A percentile compares a stretch with the other conserved stretches of the same genome.
Evolutionary conservation across 768 basidiomycete genomes (phyloP).

Genomic region (Mycena metata): DNA sequence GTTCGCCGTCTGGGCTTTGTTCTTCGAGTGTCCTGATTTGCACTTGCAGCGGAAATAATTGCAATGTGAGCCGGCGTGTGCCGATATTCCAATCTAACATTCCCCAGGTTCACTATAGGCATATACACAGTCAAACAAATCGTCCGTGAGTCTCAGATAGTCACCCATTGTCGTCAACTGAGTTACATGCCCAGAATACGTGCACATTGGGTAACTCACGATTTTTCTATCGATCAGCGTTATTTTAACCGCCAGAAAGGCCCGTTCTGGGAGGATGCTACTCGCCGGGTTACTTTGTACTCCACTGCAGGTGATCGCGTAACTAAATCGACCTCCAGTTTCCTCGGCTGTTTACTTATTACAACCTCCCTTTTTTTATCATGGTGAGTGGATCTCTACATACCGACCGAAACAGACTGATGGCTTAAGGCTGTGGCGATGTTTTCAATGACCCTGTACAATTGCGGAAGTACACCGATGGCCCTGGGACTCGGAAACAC

Average conservation of each 20-base stretch:
- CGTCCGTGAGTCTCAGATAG: not conserved
- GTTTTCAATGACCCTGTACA: slow-evolving; percentile 22
- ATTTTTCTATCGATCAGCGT: not conserved
- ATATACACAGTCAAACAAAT: slow-evolving; percentile 4
- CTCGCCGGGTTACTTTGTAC: slow-evolving; percentile 13
- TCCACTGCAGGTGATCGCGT: not conserved
- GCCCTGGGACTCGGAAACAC: slow-evolving; percentile 5
- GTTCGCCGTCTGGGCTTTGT: not conserved
- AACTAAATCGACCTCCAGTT: not conserved
- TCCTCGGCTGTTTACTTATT: slow-evolving; percentile 27
- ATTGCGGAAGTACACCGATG: slow-evolving; percentile 14
- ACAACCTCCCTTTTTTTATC: slow-evolving; percentile 18
- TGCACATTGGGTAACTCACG: slow-evolving; percentile 24
- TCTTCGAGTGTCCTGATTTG: not conserved
- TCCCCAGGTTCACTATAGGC: slow-evolving; percentile 11
- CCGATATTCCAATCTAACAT: not conserved
- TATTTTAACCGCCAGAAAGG: not conserved
- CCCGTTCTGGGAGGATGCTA: slow-evolving; percentile 23
- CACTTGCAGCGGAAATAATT: slow-evolving; percentile 17
- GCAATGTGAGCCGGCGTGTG: not conserved
- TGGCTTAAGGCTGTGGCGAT: slow-evolving; percentile 12
- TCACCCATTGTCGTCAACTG: not conserved
- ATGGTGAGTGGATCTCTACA: not conserved
- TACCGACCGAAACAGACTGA: too few relatives aligned
- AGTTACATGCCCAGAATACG: slow-evolving; percentile 3